Evolutionary conservation across 2,329 filamentous ascomycete species (phyloP).

Genomic region (Blastomyces percursus): DNA sequence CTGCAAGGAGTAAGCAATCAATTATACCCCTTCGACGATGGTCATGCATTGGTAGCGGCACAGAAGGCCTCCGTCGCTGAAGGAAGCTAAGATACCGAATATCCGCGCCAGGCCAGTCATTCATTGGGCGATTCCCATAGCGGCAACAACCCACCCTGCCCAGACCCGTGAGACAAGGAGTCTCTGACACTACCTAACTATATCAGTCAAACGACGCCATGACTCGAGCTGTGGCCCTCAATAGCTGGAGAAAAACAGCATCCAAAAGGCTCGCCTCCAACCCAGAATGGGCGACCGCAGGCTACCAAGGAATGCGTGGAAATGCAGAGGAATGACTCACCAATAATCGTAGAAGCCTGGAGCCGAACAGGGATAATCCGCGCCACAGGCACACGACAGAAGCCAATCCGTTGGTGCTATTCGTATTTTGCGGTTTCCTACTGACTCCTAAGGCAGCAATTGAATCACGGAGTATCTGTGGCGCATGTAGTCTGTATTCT

Average conservation of each 20-base stretch:
- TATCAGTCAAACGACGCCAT: background rate
- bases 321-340: background rate
- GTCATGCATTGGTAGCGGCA: background rate
- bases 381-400: background rate
- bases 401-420: background rate
- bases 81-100: too few relatives aligned
- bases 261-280: background rate
- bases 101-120: background rate
- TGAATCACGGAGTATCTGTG: background rate
- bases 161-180: background rate
- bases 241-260: background rate
- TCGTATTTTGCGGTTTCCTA: background rate
- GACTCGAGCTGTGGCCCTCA: background rate
- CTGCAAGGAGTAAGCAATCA: background rate
- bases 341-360: background rate
- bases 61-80: background rate
- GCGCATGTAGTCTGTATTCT: background rate
- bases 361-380: background rate
- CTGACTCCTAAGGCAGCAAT: background rate
- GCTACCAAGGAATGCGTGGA: background rate
- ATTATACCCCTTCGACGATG: background rate
- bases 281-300: background rate
- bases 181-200: background rate
- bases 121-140: background rate
- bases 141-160: background rate